These are phyloP conservation scores for Cadophora luteo-olivacea DNA, from an alignment of 2,329 filamentous ascomycete species.

Conservation along the genomic window DNA sequence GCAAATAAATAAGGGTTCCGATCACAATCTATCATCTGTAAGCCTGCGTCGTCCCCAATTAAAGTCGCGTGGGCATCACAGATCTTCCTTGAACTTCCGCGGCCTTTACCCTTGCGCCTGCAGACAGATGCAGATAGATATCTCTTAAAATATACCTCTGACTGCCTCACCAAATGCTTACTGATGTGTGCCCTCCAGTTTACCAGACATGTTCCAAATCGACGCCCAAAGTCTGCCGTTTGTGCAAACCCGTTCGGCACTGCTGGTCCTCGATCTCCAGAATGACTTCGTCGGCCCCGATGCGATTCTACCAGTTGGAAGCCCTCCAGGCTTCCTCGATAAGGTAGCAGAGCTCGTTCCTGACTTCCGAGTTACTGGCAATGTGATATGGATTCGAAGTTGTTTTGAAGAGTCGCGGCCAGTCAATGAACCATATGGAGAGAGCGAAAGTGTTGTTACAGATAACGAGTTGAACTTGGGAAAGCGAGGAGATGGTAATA, in stretches of 20 bases:
- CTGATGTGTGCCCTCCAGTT: conserved; percentile 32
- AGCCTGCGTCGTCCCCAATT: conserved; percentile 21
- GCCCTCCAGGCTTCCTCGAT: conserved; percentile 70
- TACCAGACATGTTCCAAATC: conserved; percentile 59
- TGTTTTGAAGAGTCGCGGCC: conserved; percentile 70
- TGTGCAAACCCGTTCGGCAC: conserved; percentile 67
- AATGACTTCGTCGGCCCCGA: conserved; percentile 81
- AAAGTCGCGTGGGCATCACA: conserved; percentile 18
- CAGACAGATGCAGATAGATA: not conserved
- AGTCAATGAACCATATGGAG: conserved; percentile 52
- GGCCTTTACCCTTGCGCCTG: conserved; percentile 8
- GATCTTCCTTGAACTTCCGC: conserved; percentile 15
- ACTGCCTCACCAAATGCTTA: conserved; percentile 4
- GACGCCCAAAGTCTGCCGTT: conserved; percentile 61
- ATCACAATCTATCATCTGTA: conserved; percentile 22
- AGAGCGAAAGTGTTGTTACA: conserved; percentile 44
- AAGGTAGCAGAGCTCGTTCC: conserved; percentile 70
- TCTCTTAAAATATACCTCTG: conserved; percentile 8
- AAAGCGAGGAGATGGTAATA: conserved; percentile 19
- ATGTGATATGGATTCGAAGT: conserved; percentile 86
- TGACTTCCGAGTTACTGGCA: conserved; percentile 74
- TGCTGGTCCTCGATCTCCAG: conserved; percentile 87
- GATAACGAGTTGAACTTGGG: conserved; percentile 36
- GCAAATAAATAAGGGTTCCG: conserved; percentile 14
- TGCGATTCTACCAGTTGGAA: conserved; percentile 70